phyloP scores from a whole-genome alignment of 306 rosid species.

The Psophocarpus tetragonolobus region DNA sequence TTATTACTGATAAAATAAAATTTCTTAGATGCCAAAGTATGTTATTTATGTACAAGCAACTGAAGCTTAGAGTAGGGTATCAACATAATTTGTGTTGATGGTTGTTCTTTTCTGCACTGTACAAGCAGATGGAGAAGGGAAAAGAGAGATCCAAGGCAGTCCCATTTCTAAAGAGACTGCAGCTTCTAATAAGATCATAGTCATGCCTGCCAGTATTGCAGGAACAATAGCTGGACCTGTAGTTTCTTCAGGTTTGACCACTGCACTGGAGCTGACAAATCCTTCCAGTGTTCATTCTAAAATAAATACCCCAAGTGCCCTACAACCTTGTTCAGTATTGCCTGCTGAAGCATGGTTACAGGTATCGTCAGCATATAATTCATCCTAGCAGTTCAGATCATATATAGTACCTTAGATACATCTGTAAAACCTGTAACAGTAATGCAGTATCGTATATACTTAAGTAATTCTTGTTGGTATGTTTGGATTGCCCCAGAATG shows the following conservation, averaged over 20 bases:
- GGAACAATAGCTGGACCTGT: slow-evolving; percentile 54
- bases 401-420: background rate
- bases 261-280: slow-evolving; percentile 66
- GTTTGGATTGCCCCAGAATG: slow-evolving; percentile 59
- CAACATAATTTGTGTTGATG: slow-evolving; percentile 22
- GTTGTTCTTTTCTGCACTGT: slow-evolving; percentile 19
- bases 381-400: background rate
- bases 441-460: background rate
- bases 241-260: slow-evolving; percentile 62
- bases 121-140: slow-evolving; percentile 60
- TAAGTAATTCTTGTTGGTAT: slow-evolving; percentile 18
- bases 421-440: background rate
- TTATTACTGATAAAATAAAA: background rate
- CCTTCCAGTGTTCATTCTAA: slow-evolving; percentile 39
- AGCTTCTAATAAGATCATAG: slow-evolving; percentile 43
- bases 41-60: background rate
- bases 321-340: slow-evolving; percentile 52
- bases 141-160: slow-evolving; percentile 49
- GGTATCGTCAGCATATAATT: slow-evolving; percentile 42
- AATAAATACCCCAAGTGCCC: slow-evolving; percentile 39
- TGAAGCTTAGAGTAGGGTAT: background rate
- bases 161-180: slow-evolving; percentile 48
- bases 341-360: slow-evolving; percentile 79
- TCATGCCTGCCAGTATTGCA: slow-evolving; percentile 37
- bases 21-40: background rate